These are phyloP conservation scores for Coemansia aciculifera DNA, from an alignment of 192 early-diverging fungal species.

Conservation along the genomic window DNA sequence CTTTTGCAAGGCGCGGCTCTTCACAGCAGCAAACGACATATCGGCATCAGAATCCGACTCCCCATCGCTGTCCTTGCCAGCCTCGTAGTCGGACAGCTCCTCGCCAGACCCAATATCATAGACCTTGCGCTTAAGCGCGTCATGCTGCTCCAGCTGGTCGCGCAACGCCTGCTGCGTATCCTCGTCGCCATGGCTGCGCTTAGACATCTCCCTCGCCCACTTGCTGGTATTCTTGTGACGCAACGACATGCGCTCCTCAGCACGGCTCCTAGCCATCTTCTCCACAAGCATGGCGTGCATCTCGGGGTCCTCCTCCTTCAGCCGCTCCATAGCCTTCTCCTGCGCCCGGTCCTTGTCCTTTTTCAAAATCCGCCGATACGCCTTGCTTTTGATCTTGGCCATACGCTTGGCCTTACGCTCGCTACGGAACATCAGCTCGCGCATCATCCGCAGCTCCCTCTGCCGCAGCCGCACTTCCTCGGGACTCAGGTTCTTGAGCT, in stretches of 20 bases:
- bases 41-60: slow-evolving; percentile 26
- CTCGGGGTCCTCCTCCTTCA: slow-evolving; percentile 68
- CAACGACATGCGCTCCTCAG: slow-evolving; percentile 88
- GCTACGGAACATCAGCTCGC: slow-evolving; percentile 89
- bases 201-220: slow-evolving; percentile 88
- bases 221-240: slow-evolving; percentile 95
- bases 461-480: slow-evolving; percentile 80
- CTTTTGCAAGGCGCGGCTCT: slow-evolving; percentile 13
- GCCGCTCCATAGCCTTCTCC: slow-evolving; percentile 66
- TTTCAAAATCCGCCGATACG: slow-evolving; percentile 86
- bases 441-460: slow-evolving; percentile 83
- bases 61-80: slow-evolving; percentile 47
- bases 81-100: slow-evolving; percentile 50
- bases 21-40: slow-evolving; percentile 22
- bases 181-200: slow-evolving; percentile 57
- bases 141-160: slow-evolving; percentile 80
- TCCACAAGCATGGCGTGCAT: slow-evolving; percentile 48
- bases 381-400: slow-evolving; percentile 97
- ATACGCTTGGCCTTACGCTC: slow-evolving; percentile 89
- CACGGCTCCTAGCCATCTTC: slow-evolving; percentile 59
- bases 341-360: slow-evolving; percentile 68
- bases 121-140: slow-evolving; percentile 80
- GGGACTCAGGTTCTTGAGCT: slow-evolving; percentile 75
- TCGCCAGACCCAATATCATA: slow-evolving; percentile 67
- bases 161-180: slow-evolving; percentile 75